Evolutionary conservation across 352 stramenopile species (phyloP).

Genomic region (Pythium rishiriense): DNA sequence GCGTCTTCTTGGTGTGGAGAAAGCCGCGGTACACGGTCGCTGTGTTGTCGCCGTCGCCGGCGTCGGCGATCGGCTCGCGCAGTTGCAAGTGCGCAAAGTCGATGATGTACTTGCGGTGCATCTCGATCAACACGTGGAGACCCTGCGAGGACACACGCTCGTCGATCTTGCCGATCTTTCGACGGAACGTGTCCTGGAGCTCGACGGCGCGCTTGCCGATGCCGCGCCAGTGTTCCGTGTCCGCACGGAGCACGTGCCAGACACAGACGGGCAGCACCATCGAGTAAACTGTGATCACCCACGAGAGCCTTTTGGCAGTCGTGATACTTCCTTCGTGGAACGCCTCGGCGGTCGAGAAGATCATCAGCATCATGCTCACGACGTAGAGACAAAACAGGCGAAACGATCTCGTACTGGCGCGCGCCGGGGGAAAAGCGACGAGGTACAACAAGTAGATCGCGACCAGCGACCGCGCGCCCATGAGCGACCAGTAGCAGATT

Average conservation of each 20-base stretch:
- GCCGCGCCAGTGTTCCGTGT: slow-evolving; percentile 33
- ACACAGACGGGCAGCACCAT: slow-evolving; percentile 29
- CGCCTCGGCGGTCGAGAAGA: too few relatives aligned
- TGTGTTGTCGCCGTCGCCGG: slow-evolving; percentile 26
- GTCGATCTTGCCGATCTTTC: slow-evolving; percentile 30
- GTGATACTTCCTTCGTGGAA: too few relatives aligned
- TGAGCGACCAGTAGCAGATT: slow-evolving; percentile 10
- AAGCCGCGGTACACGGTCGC: slow-evolving; percentile 42
- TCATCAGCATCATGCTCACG: too few relatives aligned
- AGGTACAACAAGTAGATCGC: slow-evolving; percentile 13
- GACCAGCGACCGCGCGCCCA: neutral
- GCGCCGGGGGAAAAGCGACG: slow-evolving; percentile 10
- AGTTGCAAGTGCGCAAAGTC: slow-evolving; percentile 68
- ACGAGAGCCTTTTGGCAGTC: too few relatives aligned
- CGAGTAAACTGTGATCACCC: too few relatives aligned
- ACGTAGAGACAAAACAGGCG: too few relatives aligned
- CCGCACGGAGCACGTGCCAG: slow-evolving; percentile 34
- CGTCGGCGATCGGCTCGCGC: slow-evolving; percentile 30
- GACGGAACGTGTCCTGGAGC: slow-evolving; percentile 29
- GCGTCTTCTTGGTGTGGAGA: slow-evolving; percentile 28
- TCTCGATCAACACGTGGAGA: slow-evolving; percentile 68
- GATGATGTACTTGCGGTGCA: slow-evolving; percentile 72
- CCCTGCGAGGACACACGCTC: slow-evolving; percentile 42
- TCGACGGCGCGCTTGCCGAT: slow-evolving; percentile 25
- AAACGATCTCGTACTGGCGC: slow-evolving; percentile 5